Conservation (phyloP, 2,329 filamentous ascomycete genomes). For the Diaporthe sp. region DNA sequence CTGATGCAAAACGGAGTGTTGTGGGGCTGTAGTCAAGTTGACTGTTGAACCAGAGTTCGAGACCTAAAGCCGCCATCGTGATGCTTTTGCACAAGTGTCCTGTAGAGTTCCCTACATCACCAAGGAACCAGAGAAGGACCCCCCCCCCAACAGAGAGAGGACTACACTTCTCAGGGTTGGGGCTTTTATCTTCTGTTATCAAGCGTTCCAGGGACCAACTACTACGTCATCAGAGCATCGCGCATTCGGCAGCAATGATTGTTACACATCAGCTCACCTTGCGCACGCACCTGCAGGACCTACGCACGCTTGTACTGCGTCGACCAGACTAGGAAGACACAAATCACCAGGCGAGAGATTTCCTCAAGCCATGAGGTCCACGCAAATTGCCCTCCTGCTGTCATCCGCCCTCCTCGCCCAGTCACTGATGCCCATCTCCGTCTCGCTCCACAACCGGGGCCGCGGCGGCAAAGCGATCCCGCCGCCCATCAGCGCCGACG, state of each 20-base stretch:
- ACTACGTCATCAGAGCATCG: conserved; percentile 19
- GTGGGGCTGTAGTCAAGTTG: neutral
- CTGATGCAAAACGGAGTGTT: too few relatives aligned
- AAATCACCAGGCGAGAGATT: neutral
- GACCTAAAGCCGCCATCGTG: neutral
- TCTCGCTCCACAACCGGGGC: conserved; percentile 20
- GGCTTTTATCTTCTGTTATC: neutral
- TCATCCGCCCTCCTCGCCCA: conserved; percentile 19
- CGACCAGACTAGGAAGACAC: neutral
- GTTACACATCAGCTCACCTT: neutral
- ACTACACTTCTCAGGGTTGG: neutral
- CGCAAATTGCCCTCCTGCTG: conserved; percentile 3
- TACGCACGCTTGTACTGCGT: neutral
- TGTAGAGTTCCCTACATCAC: neutral
- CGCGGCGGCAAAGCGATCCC: conserved; percentile 34
- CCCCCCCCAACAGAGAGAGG: neutral
- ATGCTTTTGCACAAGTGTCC: neutral
- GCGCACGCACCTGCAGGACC: neutral
- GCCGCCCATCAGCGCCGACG: conserved; percentile 38
- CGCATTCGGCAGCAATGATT: neutral
- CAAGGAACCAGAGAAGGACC: neutral
- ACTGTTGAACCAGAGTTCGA: neutral
- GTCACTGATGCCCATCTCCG: conserved; percentile 17
- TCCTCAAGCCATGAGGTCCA: conserved; percentile 6
- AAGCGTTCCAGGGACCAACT: neutral